Base-by-base conservation (phyloP, 805 yeast genomes). In the Yamadazyma kitorensis region DNA sequence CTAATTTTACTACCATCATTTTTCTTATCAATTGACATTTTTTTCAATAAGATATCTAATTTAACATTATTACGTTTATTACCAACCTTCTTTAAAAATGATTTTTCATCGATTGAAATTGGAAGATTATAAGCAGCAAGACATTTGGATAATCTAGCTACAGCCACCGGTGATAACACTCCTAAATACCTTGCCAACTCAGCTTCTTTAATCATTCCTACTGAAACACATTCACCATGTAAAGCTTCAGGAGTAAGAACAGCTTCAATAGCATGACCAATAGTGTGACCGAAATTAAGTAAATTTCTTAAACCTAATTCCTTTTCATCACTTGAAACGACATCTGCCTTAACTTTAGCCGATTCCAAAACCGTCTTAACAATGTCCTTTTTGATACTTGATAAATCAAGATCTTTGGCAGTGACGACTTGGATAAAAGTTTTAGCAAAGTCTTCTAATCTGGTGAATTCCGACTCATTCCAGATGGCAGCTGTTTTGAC, bases 181-280 rank as follows among this genome's bases (percentile, higher is more conserved):
- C 97, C 97, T 51, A 86, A 69, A 59, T 86, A 87, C 53, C 98
- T 78, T n/a, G 96, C 74, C 44, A 93, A 72, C 61, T 93, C 98
- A 4, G 98, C 98, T 61, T 93, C 98, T 51, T 80, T 75, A 21
- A 93, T 81, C 75, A 88, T 84, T 44, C 98, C 98, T 41, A 93
- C 75, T n/a, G 98, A 74, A n/a, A 93, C 98, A 73, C 98, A 93
- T 63, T 93, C 98, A 40, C 98, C 98, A 54, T 93, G 98, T 28
- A 93, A 72, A 16, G 95, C 93, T 59, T 89, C 87, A 6, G 98
- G 98, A 4, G 98, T 89, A 43, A 93, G 70, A 22, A 93, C 80
- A n/a, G 98, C 98, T 67, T 93, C 98, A 45, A 84, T 88, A 14
- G 98, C 98, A 59, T 93, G 98, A 28, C 98, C 98, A 50, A 93